phyloP scores from a whole-genome alignment of 1,284 basidiomycete species.

The Leccinum cinnamomeum region DNA sequence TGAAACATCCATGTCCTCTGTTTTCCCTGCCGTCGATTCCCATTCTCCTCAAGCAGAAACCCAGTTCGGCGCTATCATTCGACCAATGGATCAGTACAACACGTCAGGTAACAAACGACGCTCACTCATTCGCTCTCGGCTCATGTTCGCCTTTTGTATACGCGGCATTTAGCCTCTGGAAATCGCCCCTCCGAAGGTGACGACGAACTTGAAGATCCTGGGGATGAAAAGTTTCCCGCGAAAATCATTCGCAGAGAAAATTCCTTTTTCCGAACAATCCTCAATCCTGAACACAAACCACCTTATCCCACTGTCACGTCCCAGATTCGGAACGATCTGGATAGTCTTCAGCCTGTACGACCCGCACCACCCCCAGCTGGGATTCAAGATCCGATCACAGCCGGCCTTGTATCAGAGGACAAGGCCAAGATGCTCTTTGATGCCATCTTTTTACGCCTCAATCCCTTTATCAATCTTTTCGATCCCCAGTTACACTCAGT shows the following conservation, averaged over 20 bases:
- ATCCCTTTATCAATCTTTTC: conserved; percentile 83
- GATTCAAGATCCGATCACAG: conserved; percentile 64
- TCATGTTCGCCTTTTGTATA: conserved; percentile 21
- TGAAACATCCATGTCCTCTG: conserved; percentile 34
- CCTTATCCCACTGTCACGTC: conserved; percentile 33
- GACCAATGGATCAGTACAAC: conserved; percentile 37
- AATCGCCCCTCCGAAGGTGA: conserved; percentile 51
- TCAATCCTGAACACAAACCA: conserved; percentile 65
- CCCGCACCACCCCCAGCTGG: conserved; percentile 39
- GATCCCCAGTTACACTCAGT: conserved; percentile 76
- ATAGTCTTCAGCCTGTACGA: conserved; percentile 36
- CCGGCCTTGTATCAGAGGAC: conserved; percentile 64
- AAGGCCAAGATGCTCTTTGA: conserved; percentile 72
- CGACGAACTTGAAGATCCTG: conserved; percentile 56
- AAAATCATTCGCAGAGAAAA: conserved; percentile 68
- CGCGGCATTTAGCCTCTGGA: conserved; percentile 39
- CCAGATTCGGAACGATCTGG: conserved; percentile 28
- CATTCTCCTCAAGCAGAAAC: conserved; percentile 37
- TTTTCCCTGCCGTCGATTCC: conserved; percentile 35
- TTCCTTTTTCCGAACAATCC: conserved; percentile 78
- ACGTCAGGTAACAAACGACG: conserved; percentile 39
- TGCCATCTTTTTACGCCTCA: conserved; percentile 72
- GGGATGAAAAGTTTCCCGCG: conserved; percentile 65
- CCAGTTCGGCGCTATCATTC: conserved; percentile 30
- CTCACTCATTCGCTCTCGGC: background rate